Evolutionary conservation across 2,329 filamentous ascomycete species (phyloP).

Genomic region (Mollisia scopiformis): DNA sequence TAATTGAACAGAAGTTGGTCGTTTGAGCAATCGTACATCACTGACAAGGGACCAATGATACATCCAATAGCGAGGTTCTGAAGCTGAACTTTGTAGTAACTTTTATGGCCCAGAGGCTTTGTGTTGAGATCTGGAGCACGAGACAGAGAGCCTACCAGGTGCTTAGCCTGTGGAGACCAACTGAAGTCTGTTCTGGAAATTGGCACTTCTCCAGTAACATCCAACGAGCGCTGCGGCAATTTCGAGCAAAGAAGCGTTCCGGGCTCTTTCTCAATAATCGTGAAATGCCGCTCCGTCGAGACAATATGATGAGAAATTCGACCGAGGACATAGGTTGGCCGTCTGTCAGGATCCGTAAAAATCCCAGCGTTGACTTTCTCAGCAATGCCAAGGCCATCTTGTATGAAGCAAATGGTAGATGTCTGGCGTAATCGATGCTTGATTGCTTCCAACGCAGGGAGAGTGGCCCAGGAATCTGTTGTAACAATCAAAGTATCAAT

Average conservation of each 20-base stretch:
- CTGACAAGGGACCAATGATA: slow-evolving; percentile 80
- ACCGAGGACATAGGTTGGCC: slow-evolving; percentile 71
- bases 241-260: slow-evolving; percentile 42
- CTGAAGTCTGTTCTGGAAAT: slow-evolving; percentile 33
- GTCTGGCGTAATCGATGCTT: slow-evolving; percentile 67
- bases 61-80: slow-evolving; percentile 77
- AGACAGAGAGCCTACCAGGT: slow-evolving; percentile 67
- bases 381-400: slow-evolving; percentile 82
- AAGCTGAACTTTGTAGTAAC: slow-evolving; percentile 74
- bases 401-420: slow-evolving; percentile 76
- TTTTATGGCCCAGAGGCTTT: slow-evolving; percentile 57
- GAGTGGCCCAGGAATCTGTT: slow-evolving; percentile 59
- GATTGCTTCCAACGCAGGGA: slow-evolving; percentile 60
- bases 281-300: slow-evolving; percentile 42
- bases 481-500: slow-evolving; percentile 77
- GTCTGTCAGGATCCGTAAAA: slow-evolving; percentile 65
- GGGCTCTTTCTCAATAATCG: slow-evolving; percentile 41
- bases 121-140: slow-evolving; percentile 65
- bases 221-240: slow-evolving; percentile 11
- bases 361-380: slow-evolving; percentile 74
- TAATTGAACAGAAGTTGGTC: slow-evolving; percentile 70
- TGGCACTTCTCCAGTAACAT: neutral
- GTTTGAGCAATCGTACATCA: slow-evolving; percentile 77
- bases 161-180: slow-evolving; percentile 49
- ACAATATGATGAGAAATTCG: slow-evolving; percentile 42